A percentile compares a stretch with the other conserved stretches of the same genome.
phyloP scores from a whole-genome alignment of 2,329 filamentous ascomycete genomes.

The Massarina eburnea region DNA sequence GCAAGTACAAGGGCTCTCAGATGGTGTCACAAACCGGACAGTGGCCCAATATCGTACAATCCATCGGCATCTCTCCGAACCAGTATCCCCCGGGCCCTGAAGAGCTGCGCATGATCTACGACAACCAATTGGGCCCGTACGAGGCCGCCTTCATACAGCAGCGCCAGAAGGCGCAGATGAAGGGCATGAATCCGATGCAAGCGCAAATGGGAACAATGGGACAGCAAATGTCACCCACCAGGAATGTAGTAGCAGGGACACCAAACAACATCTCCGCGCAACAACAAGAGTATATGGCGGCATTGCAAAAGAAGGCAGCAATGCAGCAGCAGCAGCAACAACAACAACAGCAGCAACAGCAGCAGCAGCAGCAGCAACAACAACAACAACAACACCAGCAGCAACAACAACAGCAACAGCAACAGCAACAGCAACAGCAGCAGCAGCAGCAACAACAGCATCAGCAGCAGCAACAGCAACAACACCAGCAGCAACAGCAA shows the following conservation, averaged over 20 bases:
- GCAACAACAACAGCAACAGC: slow-evolving; percentile 25
- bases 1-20: slow-evolving; percentile 74
- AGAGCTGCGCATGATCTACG: slow-evolving; percentile 72
- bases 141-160: slow-evolving; percentile 68
- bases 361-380: slow-evolving; percentile 21
- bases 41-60: slow-evolving; percentile 72
- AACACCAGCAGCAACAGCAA: slow-evolving; percentile 18
- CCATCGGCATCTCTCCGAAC: slow-evolving; percentile 45
- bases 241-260: slow-evolving; percentile 30
- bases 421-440: slow-evolving; percentile 6
- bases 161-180: slow-evolving; percentile 41
- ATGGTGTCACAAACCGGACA: slow-evolving; percentile 68
- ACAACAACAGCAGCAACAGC: slow-evolving; percentile 50
- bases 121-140: slow-evolving; percentile 74
- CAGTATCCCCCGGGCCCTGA: slow-evolving; percentile 64
- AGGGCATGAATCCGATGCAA: slow-evolving; percentile 32
- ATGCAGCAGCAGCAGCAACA: slow-evolving; percentile 47
- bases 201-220: slow-evolving; percentile 28
- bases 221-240: slow-evolving; percentile 40
- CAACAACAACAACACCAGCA: slow-evolving; percentile 25
- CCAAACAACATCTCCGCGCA: slow-evolving; percentile 51
- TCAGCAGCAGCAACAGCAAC: slow-evolving; percentile 24
- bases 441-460: slow-evolving; percentile 12
- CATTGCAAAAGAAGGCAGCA: slow-evolving; percentile 45
- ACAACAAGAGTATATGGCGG: slow-evolving; percentile 49